These are phyloP conservation scores for Gliomastix tumulicola DNA, from an alignment of 2,329 filamentous ascomycete species.

Conservation along the genomic window DNA sequence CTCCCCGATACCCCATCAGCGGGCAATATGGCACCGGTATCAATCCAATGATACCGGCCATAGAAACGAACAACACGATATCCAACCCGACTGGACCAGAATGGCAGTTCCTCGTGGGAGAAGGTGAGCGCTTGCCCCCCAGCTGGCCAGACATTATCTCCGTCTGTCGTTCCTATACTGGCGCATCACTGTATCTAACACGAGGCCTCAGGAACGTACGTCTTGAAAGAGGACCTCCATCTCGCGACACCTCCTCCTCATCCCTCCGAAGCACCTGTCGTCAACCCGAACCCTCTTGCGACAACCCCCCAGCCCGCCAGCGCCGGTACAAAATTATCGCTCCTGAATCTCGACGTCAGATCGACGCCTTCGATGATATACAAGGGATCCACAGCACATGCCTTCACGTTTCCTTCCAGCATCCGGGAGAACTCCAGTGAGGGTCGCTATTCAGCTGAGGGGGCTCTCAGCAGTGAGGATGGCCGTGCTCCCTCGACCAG, in stretches of 20 bases:
- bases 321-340: conserved; percentile 74
- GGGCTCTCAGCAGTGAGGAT: conserved; percentile 50
- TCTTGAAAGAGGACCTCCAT: conserved; percentile 82
- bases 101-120: conserved; percentile 85
- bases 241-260: conserved; percentile 93
- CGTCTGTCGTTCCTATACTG: too few species aligned
- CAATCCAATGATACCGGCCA: conserved; percentile 63
- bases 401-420: conserved; percentile 35
- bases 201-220: conserved; percentile 83
- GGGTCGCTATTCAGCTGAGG: conserved; percentile 52
- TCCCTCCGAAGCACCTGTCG: conserved; percentile 80
- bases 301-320: conserved; percentile 80
- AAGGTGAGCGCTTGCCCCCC: conserved; percentile 52
- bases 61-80: conserved; percentile 91
- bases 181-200: too few species aligned
- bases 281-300: conserved; percentile 85
- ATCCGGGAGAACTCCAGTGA: conserved; percentile 59
- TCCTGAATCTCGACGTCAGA: conserved; percentile 64
- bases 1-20: conserved; percentile 72
- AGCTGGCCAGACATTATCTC: conserved; percentile 5
- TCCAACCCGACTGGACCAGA: conserved; percentile 74
- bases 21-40: conserved; percentile 65
- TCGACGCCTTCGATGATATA: conserved; percentile 25
- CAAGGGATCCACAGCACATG: conserved; percentile 6
- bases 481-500: conserved; percentile 46